phyloP scores from a whole-genome alignment of 768 basidiomycete species.

The Rhodotorula kratochvilovae region DNA sequence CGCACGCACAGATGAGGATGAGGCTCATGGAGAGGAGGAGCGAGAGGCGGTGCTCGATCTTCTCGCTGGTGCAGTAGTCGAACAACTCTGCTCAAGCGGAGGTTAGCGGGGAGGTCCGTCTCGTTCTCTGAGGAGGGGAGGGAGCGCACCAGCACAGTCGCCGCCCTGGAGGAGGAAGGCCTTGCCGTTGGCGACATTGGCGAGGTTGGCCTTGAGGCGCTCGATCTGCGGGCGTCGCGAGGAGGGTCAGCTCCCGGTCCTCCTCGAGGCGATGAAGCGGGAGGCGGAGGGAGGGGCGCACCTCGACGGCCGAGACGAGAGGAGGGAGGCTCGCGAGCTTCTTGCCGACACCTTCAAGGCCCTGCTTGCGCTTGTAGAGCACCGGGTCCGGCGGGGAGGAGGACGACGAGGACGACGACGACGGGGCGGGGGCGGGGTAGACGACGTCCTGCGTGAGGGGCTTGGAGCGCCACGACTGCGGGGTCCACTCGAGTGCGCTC shows the following conservation, averaged over 20 bases:
- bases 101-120: neutral
- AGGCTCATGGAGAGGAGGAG: conserved; percentile 91
- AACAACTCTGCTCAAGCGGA: conserved; percentile 33
- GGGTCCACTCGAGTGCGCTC: conserved; percentile 58
- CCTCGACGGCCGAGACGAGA: conserved; percentile 87
- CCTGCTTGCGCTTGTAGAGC: conserved; percentile 19
- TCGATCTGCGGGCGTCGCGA: conserved; percentile 39
- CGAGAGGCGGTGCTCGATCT: conserved; percentile 80
- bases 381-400: conserved; percentile 48
- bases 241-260: neutral
- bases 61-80: conserved; percentile 49
- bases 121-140: conserved; percentile 55
- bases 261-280: neutral
- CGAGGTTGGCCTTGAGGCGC: conserved; percentile 40
- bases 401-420: neutral
- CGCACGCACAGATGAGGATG: conserved; percentile 61
- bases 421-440: conserved; percentile 24
- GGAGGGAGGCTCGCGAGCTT: conserved; percentile 75
- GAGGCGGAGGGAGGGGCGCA: conserved; percentile 47
- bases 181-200: conserved; percentile 71
- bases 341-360: conserved; percentile 21
- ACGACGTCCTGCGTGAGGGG: conserved; percentile 65
- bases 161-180: conserved; percentile 95
- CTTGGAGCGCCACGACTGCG: conserved; percentile 73
- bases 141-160: conserved; percentile 58